Base-by-base conservation (phyloP, 192 early-diverging fungal species). In the Backusella circina region DNA sequence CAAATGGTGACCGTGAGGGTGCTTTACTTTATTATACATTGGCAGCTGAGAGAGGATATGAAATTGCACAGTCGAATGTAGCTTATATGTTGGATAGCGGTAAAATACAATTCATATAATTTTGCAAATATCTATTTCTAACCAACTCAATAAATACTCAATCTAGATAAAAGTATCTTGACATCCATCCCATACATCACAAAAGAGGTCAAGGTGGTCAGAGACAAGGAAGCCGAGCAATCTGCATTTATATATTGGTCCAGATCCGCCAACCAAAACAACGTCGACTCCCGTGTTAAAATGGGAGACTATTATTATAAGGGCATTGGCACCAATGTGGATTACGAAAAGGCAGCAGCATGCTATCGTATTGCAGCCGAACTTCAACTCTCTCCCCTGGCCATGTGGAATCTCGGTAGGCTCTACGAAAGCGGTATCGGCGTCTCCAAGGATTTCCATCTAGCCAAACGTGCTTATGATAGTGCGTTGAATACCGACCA, bases 401-500 rank as follows among this genome's bases (percentile, higher is more conserved):
- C 96, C 2, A 96, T 98, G 95, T 99, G 92, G 92, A 98, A 96
- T 75, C 84, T 99, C 1, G 98, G 94, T 4, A 98, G 92, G 90
- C 97, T 99, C 95, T 86, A 97, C 80, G 97, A 99, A 79, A 89
- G 92, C 73, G 98, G 98, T 38, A 73, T 98, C 33, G 98, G 98
- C 5, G 92, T 97, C 4, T 67, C 88, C n/a, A 89, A 89, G 87
- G 96, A 99, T 81, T 96, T 90, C 72, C 91, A 96, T 78, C 79
- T 98, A 73, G 96, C 98, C 16, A 98, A 98, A 82, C 89, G 96
- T 44, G 93, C 88, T 81, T 99, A 98, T 79, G 98, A 99, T 83
- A 79, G 78, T 64, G 86, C 92, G n/a, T 79, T 97, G 6, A 81
- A 84, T 7, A 90, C 89, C 35, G 96, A 97, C 77, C 90, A 88